These are phyloP conservation scores for Musa balbisiana DNA, from an alignment of 202 grass and related monocot genomes.

Conservation along the genomic window DNA sequence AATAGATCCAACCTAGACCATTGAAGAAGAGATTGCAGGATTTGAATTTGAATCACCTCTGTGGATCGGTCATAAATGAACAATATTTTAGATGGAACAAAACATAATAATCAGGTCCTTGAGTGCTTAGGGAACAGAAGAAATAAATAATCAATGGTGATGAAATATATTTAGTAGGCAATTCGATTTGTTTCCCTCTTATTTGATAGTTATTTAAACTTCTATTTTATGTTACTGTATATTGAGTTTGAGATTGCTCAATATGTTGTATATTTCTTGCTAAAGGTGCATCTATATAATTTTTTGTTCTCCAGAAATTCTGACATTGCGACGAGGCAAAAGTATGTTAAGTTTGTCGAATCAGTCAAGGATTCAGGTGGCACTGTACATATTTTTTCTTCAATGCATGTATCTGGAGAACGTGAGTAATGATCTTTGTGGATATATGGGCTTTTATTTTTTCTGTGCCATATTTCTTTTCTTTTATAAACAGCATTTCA, in stretches of 20 bases:
- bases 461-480: background rate
- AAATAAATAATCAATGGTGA: background rate
- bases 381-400: conserved; percentile 80
- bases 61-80: too few relatives aligned
- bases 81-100: background rate
- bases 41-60: too few relatives aligned
- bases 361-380: conserved; percentile 61
- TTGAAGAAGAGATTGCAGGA: too few relatives aligned
- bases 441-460: background rate
- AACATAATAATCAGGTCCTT: background rate
- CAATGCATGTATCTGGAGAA: conserved; percentile 89
- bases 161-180: background rate
- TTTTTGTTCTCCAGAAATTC: conserved; percentile 49
- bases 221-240: conserved; percentile 6
- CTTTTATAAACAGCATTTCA: background rate
- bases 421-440: conserved; percentile 40
- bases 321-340: conserved; percentile 63
- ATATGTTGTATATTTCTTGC: conserved; percentile 4
- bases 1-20: too few relatives aligned
- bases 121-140: background rate
- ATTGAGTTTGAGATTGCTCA: background rate
- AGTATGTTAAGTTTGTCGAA: conserved; percentile 72
- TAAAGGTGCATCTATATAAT: background rate
- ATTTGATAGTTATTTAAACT: background rate
- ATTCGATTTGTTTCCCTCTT: background rate